phyloP scores from a whole-genome alignment of 148 eudicot species.

The Fagopyrum tataricum region DNA sequence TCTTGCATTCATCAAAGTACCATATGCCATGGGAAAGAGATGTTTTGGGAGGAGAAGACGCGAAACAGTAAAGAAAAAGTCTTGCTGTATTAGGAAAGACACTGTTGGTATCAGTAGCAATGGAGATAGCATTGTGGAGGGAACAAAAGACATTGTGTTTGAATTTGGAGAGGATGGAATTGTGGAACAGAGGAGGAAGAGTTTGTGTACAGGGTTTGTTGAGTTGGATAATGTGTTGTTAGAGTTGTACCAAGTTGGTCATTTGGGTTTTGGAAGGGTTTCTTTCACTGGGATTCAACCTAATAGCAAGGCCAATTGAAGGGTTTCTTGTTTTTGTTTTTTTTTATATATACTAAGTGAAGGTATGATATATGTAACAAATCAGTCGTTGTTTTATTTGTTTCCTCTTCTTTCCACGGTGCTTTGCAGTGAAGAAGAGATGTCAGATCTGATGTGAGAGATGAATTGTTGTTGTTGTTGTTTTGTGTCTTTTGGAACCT shows the following conservation, averaged over 20 bases:
- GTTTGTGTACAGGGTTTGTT: conserved; percentile 49
- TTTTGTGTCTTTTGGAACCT: background rate
- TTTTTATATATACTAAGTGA: background rate
- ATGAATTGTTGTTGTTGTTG: background rate
- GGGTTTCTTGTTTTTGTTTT: background rate
- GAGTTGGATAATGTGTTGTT: conserved; percentile 63
- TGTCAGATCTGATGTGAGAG: background rate
- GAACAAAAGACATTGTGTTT: conserved; percentile 28
- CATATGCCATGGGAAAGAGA: conserved; percentile 55
- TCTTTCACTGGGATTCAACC: conserved; percentile 63
- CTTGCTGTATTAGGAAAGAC: conserved; percentile 3
- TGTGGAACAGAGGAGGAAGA: conserved; percentile 27
- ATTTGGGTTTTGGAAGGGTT: conserved; percentile 89
- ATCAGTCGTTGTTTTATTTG: background rate
- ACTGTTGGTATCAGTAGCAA: background rate
- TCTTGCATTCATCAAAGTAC: conserved; percentile 69
- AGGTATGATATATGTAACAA: background rate
- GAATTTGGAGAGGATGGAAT: conserved; percentile 28
- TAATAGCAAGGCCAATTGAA: conserved; percentile 36
- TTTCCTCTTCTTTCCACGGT: background rate
- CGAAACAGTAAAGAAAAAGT: conserved; percentile 15
- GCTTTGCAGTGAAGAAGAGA: background rate
- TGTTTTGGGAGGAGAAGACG: conserved; percentile 40
- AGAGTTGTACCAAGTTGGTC: conserved; percentile 77
- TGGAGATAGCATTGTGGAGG: background rate